Conservation (phyloP, 2,329 filamentous ascomycete genomes). For the Plectosphaerella sp. region DNA sequence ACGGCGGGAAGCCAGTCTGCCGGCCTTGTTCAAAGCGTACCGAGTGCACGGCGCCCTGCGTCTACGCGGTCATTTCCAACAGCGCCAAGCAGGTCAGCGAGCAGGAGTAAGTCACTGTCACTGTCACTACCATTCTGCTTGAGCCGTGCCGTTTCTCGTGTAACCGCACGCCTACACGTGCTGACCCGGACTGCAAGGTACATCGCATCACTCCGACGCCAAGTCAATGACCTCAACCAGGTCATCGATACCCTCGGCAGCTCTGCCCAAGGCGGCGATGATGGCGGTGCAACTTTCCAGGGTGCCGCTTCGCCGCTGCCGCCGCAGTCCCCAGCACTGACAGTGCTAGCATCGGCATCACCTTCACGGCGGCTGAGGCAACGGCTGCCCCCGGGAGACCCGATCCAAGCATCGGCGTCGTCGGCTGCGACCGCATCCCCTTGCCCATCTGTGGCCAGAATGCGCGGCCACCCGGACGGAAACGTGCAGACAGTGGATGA, state of each 20-base stretch:
- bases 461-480: background rate
- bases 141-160: background rate
- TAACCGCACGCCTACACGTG: background rate
- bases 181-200: background rate
- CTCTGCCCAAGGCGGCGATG: background rate
- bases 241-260: background rate
- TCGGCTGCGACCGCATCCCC: background rate
- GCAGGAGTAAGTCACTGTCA: background rate
- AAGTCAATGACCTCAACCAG: background rate
- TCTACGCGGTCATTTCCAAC: background rate
- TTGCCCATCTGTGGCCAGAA: background rate
- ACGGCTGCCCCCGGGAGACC: background rate
- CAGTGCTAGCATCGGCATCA: background rate
- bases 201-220: background rate
- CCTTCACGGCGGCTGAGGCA: background rate
- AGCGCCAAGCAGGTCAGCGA: background rate
- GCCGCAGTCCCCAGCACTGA: too few species aligned
- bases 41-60: background rate
- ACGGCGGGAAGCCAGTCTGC: slow-evolving; percentile 1
- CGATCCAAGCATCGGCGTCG: background rate
- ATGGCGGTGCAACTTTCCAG: background rate
- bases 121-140: background rate
- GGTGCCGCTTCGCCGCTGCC: background rate
- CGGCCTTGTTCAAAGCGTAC: background rate
- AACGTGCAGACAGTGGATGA: background rate